phyloP scores from a whole-genome alignment of 1,284 basidiomycete species.

The Kalmanozyma brasiliensis region DNA sequence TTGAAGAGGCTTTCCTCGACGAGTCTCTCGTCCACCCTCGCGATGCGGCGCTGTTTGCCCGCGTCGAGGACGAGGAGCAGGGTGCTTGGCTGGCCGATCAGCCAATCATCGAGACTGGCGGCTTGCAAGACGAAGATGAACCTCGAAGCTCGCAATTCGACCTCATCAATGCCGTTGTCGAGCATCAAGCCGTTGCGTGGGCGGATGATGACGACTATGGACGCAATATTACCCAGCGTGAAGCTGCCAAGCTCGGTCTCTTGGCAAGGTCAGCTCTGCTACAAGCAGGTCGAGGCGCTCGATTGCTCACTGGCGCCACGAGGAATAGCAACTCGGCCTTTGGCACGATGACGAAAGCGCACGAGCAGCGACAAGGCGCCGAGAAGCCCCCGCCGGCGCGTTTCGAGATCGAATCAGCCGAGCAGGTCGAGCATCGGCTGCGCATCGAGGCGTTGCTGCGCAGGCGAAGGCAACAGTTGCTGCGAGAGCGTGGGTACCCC shows the following conservation, averaged over 20 bases:
- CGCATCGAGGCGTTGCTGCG: conserved; percentile 45
- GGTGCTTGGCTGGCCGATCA: conserved; percentile 45
- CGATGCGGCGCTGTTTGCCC: conserved; percentile 31
- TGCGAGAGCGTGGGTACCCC: conserved; percentile 38
- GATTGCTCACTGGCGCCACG: conserved; percentile 9
- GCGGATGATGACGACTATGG: conserved; percentile 65
- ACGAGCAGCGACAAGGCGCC: conserved; percentile 1
- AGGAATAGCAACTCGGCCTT: conserved; percentile 5
- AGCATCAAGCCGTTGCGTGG: conserved; percentile 54
- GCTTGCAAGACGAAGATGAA: conserved; percentile 47
- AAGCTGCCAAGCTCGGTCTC: conserved; percentile 55
- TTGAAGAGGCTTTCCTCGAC: conserved; percentile 20
- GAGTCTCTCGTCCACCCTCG: conserved; percentile 21
- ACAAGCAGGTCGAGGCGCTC: conserved; percentile 1
- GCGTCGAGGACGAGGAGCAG: conserved; percentile 27
- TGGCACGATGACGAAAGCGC: not conserved
- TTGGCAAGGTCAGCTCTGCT: conserved; percentile 17
- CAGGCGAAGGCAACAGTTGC: conserved; percentile 32
- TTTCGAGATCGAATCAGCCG: conserved; percentile 47
- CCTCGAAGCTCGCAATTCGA: conserved; percentile 53
- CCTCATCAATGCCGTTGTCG: conserved; percentile 46
- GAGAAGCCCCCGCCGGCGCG: conserved; percentile 6
- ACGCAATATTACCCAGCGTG: conserved; percentile 53
- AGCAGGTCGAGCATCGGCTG: conserved; percentile 43
- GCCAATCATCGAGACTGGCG: conserved; percentile 44